Conservation (phyloP, 2,329 filamentous ascomycete species). For the Pseudocercospora macadamiae region DNA sequence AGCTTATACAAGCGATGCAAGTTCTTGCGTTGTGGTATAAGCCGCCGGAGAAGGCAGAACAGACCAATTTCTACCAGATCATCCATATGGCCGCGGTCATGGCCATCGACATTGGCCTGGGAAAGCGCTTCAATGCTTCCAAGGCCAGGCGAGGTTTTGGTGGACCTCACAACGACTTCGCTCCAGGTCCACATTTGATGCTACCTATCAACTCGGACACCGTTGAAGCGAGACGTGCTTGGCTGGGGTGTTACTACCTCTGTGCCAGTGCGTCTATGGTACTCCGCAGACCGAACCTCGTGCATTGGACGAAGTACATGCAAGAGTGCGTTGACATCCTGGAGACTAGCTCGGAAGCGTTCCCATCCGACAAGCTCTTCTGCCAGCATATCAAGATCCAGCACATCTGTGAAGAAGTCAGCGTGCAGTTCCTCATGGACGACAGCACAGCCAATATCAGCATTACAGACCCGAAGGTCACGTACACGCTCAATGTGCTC, state of each 20-base stretch:
- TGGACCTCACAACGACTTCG: slow-evolving; percentile 39
- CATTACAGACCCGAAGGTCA: slow-evolving; percentile 59
- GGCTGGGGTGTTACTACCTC: slow-evolving; percentile 64
- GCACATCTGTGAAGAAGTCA: slow-evolving; percentile 61
- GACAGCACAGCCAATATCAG: slow-evolving; percentile 54
- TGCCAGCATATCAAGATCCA: slow-evolving; percentile 62
- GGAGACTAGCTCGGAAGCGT: slow-evolving; percentile 58
- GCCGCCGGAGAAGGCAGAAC: slow-evolving; percentile 79
- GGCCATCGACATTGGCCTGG: slow-evolving; percentile 81
- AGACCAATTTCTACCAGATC: slow-evolving; percentile 88
- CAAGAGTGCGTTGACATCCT: slow-evolving; percentile 63
- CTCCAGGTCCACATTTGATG: slow-evolving; percentile 33
- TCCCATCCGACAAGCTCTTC: slow-evolving; percentile 59
- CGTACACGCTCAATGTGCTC: slow-evolving; percentile 58
- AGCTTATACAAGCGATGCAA: slow-evolving; percentile 78
- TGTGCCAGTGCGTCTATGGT: slow-evolving; percentile 63
- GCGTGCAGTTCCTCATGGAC: slow-evolving; percentile 60
- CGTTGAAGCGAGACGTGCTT: slow-evolving; percentile 61
- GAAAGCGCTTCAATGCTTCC: slow-evolving; percentile 54
- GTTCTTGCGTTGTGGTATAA: slow-evolving; percentile 82
- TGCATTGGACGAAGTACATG: slow-evolving; percentile 66
- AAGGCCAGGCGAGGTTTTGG: slow-evolving; percentile 40
- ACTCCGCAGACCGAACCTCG: slow-evolving; percentile 59
- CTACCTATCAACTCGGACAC: slow-evolving; percentile 51
- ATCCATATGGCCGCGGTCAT: slow-evolving; percentile 80